A percentile compares a stretch with the other conserved stretches of the same genome.
Conservation (phyloP, 73 alveolate genomes). For the Paramecium caudatum region DNA sequence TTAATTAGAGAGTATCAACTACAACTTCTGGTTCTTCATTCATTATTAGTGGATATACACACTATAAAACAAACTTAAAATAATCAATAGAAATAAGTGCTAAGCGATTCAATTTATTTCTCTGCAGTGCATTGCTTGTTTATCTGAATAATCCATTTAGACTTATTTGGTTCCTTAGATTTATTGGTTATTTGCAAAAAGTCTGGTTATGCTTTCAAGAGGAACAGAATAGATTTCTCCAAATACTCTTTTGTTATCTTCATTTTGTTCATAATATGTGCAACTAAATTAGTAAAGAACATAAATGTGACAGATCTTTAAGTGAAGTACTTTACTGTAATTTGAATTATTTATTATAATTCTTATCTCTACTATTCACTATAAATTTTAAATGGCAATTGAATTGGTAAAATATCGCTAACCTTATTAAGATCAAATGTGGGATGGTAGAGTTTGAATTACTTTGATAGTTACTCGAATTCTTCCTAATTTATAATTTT, state of each 20-base stretch:
- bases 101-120: conserved; percentile 2
- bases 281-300: not conserved
- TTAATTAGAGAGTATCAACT: no score
- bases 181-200: conserved; percentile 17
- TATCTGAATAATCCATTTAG: conserved; percentile 19
- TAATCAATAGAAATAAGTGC: conserved; percentile 13
- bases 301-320: not conserved
- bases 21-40: no score
- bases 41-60: no score
- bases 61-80: no score
- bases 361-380: conserved; percentile 26
- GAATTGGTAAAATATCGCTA: not conserved
- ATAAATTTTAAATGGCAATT: conserved; percentile 37
- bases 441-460: conserved; percentile 25
- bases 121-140: not conserved
- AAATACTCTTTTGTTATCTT: not conserved
- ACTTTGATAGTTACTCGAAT: not conserved
- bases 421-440: conserved; percentile 26
- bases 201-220: conserved; percentile 15
- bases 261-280: not conserved
- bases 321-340: not conserved
- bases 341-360: conserved; percentile 10
- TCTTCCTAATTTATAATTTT: not conserved
- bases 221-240: not conserved
- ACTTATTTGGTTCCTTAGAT: not conserved